phyloP scores from a whole-genome alignment of 805 yeast genomes.

The Hanseniaspora lachancei region DNA sequence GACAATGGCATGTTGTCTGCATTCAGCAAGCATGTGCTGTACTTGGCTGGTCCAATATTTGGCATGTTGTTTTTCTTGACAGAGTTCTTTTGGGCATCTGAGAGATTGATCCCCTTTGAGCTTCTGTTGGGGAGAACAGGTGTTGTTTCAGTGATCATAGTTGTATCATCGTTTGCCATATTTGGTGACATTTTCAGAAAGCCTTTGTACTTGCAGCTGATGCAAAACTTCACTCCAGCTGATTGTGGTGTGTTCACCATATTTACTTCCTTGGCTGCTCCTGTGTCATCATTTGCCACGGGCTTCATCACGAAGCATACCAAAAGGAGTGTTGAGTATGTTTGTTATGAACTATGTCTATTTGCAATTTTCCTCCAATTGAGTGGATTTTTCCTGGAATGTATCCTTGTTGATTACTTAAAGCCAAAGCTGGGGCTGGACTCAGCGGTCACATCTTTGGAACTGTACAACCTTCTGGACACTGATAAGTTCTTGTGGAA shows the following conservation, averaged over 20 bases:
- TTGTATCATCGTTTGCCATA: slow-evolving; percentile 32
- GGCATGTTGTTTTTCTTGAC: slow-evolving; percentile 24
- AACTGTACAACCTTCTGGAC: slow-evolving; percentile 4
- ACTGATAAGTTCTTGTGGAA: slow-evolving; percentile 20
- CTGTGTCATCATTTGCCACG: slow-evolving; percentile 42
- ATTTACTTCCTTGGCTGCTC: slow-evolving; percentile 43
- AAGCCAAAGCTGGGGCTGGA: slow-evolving; percentile 16
- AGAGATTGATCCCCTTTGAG: slow-evolving; percentile 49
- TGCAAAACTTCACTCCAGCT: slow-evolving; percentile 38
- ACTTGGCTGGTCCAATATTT: slow-evolving; percentile 21
- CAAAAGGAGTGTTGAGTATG: slow-evolving; percentile 21
- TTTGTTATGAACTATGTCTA: slow-evolving; percentile 22
- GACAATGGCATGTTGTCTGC: slow-evolving; percentile 32
- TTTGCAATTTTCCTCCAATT: slow-evolving; percentile 20
- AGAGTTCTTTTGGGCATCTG: slow-evolving; percentile 28
- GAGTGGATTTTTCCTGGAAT: slow-evolving; percentile 17
- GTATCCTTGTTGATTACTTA: slow-evolving; percentile 16
- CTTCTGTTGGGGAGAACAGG: slow-evolving; percentile 44
- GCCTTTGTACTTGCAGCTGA: slow-evolving; percentile 46
- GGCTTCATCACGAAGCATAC: slow-evolving; percentile 34
- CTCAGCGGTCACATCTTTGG: slow-evolving; percentile 1
- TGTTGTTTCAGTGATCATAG: slow-evolving; percentile 37
- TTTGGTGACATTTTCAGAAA: slow-evolving; percentile 42
- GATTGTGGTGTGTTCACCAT: slow-evolving; percentile 42
- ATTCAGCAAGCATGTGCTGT: slow-evolving; percentile 24